A percentile compares a stretch with the other conserved stretches of the same genome.
Evolutionary conservation across 352 stramenopile genomes (phyloP).

Genomic region (Globisporangium rhizosaccharum): DNA sequence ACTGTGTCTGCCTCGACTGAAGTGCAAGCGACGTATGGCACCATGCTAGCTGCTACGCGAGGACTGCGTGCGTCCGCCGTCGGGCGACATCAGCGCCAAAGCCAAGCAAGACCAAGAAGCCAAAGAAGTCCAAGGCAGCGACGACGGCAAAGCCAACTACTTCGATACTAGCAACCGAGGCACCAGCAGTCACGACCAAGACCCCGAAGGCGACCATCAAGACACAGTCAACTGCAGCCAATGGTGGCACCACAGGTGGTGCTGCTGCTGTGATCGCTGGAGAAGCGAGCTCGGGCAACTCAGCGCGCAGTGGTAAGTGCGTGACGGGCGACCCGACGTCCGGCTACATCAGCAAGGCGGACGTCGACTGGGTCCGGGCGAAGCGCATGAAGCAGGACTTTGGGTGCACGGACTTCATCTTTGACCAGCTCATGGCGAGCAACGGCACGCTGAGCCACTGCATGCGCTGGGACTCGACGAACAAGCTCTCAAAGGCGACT

Average conservation of each 20-base stretch:
- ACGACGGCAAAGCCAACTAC: neutral
- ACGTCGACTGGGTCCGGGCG: constrained; percentile 21
- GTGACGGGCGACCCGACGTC: constrained; percentile 17
- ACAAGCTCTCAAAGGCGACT: constrained; percentile 30
- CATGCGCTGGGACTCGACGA: constrained; percentile 41
- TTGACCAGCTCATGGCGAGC: constrained; percentile 38
- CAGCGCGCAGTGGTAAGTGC: constrained; percentile 12
- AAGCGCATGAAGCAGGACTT: constrained; percentile 18
- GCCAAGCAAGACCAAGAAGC: constrained; percentile 2
- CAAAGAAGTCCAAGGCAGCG: constrained; percentile 1
- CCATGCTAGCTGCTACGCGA: neutral
- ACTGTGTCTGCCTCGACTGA: neutral
- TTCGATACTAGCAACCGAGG: neutral
- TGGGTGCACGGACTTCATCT: constrained; percentile 22
- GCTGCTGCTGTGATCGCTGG: neutral
- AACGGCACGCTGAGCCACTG: constrained; percentile 42
- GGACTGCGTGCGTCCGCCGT: neutral
- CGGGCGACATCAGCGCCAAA: neutral
- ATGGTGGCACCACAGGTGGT: neutral
- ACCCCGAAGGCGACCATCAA: neutral
- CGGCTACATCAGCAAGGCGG: constrained; percentile 19
- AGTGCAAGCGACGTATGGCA: neutral
- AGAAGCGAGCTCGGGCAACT: neutral
- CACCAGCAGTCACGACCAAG: neutral
- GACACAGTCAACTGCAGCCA: neutral